Conservation (phyloP, 176 grass and related monocot species). For the bread wheat (Triticum aestivum) region DNA sequence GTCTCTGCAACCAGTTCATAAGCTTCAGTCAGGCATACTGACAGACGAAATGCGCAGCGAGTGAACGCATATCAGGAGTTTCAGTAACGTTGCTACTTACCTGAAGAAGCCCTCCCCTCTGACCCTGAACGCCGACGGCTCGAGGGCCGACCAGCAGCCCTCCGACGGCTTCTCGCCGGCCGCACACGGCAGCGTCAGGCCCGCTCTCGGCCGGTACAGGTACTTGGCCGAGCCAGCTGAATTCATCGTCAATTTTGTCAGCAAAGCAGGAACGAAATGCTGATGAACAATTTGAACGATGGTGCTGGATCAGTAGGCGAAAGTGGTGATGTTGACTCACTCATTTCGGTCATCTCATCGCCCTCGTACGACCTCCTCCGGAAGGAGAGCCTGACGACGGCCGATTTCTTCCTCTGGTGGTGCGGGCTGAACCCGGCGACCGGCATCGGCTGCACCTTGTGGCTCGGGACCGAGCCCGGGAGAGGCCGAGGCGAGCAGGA, state of each 20-base stretch:
- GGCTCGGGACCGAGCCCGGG: conserved; percentile 31
- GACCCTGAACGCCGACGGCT: conserved; percentile 83
- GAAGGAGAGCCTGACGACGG: conserved; percentile 78
- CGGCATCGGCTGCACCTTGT: conserved; percentile 73
- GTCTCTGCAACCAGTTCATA: conserved; percentile 51
- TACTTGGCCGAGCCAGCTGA: conserved; percentile 74
- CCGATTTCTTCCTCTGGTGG: conserved; percentile 76
- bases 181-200: conserved; percentile 59
- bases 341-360: conserved; percentile 83
- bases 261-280: background rate
- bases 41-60: background rate
- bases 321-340: conserved; percentile 37
- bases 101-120: conserved; percentile 80
- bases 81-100: conserved; percentile 26
- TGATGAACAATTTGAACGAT: background rate
- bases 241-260: conserved; percentile 10
- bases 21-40: conserved; percentile 21
- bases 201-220: conserved; percentile 66
- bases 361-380: conserved; percentile 87
- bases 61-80: background rate
- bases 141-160: conserved; percentile 81
- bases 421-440: conserved; percentile 46
- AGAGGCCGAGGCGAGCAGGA: conserved; percentile 50
- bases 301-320: background rate
- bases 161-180: conserved; percentile 45